Conservation (phyloP, 169 alveolate species). For the Perkinsus olseni region DNA sequence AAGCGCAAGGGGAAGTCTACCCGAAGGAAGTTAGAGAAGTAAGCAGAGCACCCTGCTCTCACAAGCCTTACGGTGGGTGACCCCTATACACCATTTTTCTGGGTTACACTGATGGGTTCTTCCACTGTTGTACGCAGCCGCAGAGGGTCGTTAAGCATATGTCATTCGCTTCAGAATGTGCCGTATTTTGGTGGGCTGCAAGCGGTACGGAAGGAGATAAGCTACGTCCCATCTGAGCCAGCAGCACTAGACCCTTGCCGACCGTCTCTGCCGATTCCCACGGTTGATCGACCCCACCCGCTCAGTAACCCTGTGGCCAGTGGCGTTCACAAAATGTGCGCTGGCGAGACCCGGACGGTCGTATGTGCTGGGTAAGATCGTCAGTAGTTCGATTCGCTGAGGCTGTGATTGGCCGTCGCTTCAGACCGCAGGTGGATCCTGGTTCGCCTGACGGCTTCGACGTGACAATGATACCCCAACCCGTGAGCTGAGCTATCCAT, state of each 20-base stretch:
- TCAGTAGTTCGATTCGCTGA: not conserved
- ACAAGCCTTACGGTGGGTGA: too few species aligned
- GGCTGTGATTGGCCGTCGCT: not conserved
- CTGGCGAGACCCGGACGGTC: not conserved
- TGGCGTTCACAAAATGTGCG: not conserved
- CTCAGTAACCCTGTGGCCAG: not conserved
- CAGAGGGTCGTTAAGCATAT: too few species aligned
- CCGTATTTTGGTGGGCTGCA: not conserved
- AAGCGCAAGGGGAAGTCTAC: not conserved
- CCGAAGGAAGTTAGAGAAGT: not conserved
- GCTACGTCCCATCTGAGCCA: not conserved
- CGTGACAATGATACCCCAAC: not conserved
- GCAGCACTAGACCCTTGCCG: not conserved
- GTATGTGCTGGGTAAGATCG: not conserved
- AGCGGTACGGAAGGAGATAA: not conserved
- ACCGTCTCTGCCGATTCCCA: not conserved
- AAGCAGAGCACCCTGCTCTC: too few species aligned
- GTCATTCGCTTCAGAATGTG: not conserved
- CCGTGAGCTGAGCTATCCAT: not conserved
- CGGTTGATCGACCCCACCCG: not conserved
- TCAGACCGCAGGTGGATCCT: not conserved
- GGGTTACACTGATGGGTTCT: too few species aligned
- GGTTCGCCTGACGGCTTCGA: not conserved
- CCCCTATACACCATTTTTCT: too few species aligned
- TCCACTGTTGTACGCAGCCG: too few species aligned